Evolutionary conservation across 176 grass and related monocot species (phyloP).

Genomic region (Cenchrus americanus): DNA sequence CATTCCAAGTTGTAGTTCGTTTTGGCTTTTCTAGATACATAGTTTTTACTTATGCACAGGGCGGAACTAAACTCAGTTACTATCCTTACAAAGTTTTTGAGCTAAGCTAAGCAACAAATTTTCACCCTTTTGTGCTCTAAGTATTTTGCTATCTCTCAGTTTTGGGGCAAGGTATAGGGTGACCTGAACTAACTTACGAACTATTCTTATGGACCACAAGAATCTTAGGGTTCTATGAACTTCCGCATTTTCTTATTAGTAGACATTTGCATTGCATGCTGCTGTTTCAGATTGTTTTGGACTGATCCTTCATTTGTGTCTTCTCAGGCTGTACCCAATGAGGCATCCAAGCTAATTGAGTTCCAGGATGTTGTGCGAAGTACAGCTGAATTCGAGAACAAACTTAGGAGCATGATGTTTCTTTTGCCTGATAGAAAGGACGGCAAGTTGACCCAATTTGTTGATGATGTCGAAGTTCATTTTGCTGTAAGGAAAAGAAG

Average conservation of each 20-base stretch:
- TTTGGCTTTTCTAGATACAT: too few relatives aligned
- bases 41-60: too few relatives aligned
- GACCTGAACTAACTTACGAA: background rate
- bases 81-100: too few relatives aligned
- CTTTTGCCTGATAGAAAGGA: constrained; percentile 76
- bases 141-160: too few relatives aligned
- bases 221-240: constrained; percentile 3
- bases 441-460: constrained; percentile 85
- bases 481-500: constrained; percentile 92
- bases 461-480: constrained; percentile 94
- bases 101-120: too few relatives aligned
- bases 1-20: too few relatives aligned
- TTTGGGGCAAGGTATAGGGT: background rate
- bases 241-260: too few relatives aligned
- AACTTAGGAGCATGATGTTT: constrained; percentile 72
- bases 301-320: constrained; percentile 33
- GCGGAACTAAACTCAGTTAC: too few relatives aligned
- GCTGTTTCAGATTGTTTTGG: background rate
- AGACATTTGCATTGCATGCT: too few relatives aligned
- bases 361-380: constrained; percentile 89
- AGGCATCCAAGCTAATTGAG: constrained; percentile 80
- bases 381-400: constrained; percentile 78
- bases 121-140: too few relatives aligned
- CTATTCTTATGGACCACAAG: background rate
- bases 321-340: constrained; percentile 89